Evolutionary conservation across 371 early-diverging fungal genomes (phyloP).

Genomic region (Actinomortierella ambigua): DNA sequence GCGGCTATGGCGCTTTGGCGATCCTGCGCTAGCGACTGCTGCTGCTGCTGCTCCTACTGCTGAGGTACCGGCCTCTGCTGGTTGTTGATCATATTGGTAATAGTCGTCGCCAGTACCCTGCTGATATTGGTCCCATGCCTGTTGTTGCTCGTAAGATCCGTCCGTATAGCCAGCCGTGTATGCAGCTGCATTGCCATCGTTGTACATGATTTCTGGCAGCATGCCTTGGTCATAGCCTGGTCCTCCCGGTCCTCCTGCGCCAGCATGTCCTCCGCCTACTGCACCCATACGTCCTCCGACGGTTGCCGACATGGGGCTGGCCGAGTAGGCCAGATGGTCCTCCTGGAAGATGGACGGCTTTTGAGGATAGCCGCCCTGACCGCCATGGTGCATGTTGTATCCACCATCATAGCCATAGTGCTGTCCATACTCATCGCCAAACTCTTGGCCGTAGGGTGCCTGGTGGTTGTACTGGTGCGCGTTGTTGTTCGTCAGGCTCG

Average conservation of each 20-base stretch:
- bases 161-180: slow-evolving; percentile 24
- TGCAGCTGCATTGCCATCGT: slow-evolving; percentile 24
- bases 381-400: slow-evolving; percentile 13
- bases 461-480: too few relatives aligned
- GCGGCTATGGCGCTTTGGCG: slow-evolving; percentile 26
- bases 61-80: slow-evolving; percentile 8
- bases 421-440: not conserved
- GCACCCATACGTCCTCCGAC: slow-evolving; percentile 8
- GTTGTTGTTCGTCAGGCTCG: too few relatives aligned
- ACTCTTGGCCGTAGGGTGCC: too few relatives aligned
- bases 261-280: too few relatives aligned
- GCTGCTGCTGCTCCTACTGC: slow-evolving; percentile 7
- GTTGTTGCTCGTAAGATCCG: slow-evolving; percentile 22
- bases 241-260: too few relatives aligned
- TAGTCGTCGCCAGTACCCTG: slow-evolving; percentile 1
- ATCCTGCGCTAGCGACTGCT: slow-evolving; percentile 10
- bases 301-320: not conserved
- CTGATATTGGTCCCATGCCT: slow-evolving; percentile 5
- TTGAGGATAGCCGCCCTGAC: slow-evolving; percentile 7
- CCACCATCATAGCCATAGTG: slow-evolving; percentile 16
- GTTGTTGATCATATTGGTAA: not conserved
- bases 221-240: slow-evolving; percentile 31
- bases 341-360: slow-evolving; percentile 48
- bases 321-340: slow-evolving; percentile 28
- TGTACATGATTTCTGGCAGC: slow-evolving; percentile 44